Evolutionary conservation across 805 yeast genomes (phyloP), one percentile per base, ranked within the genome.

Genomic region (Clavispora vitiphila): DNA sequence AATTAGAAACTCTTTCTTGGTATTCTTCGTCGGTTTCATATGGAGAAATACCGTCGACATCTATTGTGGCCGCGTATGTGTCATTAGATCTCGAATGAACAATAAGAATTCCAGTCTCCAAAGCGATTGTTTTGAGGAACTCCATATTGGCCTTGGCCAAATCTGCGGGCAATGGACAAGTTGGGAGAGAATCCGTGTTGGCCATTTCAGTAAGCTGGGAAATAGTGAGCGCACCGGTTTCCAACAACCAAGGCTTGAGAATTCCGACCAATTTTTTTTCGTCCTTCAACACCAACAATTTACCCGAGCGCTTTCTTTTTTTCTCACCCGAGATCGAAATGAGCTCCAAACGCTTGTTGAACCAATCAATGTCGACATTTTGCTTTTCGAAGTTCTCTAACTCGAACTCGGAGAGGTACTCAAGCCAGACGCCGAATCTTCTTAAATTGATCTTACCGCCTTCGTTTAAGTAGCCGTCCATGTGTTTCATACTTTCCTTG

Each of bases 361-460:
- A 87, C 96, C 96, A 90, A 47, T 85, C 93, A 25, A 86, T 80
- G 61, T 90, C 96, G 41, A 87, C 77, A 47, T 84, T 86, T 40
- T 81, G 80, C 49, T 76, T 81, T 63, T 93, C 98, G 56, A 91
- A 93, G 58, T 85, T 83, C 61, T 83, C 86, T 49, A 81, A 67
- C 62, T 93, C 99, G 56, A 90, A 89, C 48, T 78, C 76, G 5
- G 93, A 78, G 40, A 93, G 66, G 50, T 78, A 77, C 29, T 81
- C 78, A 37, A 93, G 69, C 91, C 96, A 88, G 31, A 78, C 61
- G 18, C 77, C 80, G 39, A 93, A 70, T 51, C 95, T 74, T 44
- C 71, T 65, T 48, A 90, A 71, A 60, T 93, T 83, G 51, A 93
- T 89, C 26, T 74, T 73, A 50, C 99, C 99, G 41, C 75, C 72